Evolutionary conservation across 2,329 filamentous ascomycete species (phyloP).

Genomic region (Colletotrichum brevisporum): DNA sequence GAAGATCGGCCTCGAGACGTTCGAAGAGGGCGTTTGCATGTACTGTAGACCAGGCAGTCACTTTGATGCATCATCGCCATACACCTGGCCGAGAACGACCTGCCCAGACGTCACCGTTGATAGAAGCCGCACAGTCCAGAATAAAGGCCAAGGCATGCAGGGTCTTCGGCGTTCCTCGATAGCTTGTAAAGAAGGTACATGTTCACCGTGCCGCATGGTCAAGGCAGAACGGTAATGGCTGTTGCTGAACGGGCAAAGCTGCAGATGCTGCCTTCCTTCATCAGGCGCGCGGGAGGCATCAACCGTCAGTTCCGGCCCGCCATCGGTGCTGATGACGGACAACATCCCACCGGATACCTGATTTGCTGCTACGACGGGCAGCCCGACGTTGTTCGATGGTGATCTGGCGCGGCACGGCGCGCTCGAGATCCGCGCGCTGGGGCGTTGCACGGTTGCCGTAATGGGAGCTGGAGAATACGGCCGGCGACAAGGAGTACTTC

Average conservation of each 20-base stretch:
- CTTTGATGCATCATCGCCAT: too few relatives aligned
- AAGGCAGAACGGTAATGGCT: too few relatives aligned
- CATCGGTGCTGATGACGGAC: conserved; percentile 32
- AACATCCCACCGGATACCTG: conserved; percentile 33
- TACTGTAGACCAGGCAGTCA: too few relatives aligned
- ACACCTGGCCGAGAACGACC: too few relatives aligned
- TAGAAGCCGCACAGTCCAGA: too few relatives aligned
- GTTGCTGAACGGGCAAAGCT: conserved; percentile 28
- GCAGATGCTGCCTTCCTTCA: conserved; percentile 24
- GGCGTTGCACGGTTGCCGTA: too few relatives aligned
- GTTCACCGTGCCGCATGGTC: too few relatives aligned
- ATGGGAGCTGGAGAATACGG: conserved; percentile 26
- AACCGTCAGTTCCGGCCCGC: too few relatives aligned
- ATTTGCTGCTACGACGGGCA: too few relatives aligned
- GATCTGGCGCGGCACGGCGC: conserved; percentile 25
- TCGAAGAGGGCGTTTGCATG: conserved; percentile 29
- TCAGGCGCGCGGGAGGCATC: too few relatives aligned
- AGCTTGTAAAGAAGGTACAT: conserved; percentile 25
- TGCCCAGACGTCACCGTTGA: too few relatives aligned
- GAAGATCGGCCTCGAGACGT: conserved; percentile 25
- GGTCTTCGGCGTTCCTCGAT: not conserved
- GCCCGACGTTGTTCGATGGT: conserved; percentile 28
- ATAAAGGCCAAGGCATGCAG: conserved; percentile 26
- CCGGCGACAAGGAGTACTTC: too few relatives aligned
- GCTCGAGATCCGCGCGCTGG: conserved; percentile 1